A percentile compares a stretch with the other conserved stretches of the same genome.
Conservation (phyloP, 106 monocot genomes). For the Dendrobium chrysotoxum region DNA sequence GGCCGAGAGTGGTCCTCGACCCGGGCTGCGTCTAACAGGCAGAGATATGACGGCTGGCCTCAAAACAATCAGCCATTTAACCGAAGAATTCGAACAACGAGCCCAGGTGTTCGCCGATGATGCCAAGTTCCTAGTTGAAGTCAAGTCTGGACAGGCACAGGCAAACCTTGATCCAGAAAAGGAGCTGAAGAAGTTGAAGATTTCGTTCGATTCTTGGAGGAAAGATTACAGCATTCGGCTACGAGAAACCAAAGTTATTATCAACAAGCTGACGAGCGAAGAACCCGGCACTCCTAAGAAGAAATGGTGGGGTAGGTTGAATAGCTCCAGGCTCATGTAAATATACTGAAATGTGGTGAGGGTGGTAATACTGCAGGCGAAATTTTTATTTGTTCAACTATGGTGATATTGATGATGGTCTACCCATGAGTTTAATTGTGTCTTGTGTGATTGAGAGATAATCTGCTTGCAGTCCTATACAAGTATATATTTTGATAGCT, state of each 20-base stretch:
- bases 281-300: constrained; percentile 26
- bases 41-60: constrained; percentile 41
- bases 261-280: constrained; percentile 33
- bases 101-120: constrained; percentile 68
- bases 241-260: constrained; percentile 50
- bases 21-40: constrained; percentile 6
- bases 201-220: constrained; percentile 76
- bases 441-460: too few relatives aligned
- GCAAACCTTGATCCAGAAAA: constrained; percentile 70
- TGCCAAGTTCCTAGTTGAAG: constrained; percentile 76
- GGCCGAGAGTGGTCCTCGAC: constrained; percentile 4
- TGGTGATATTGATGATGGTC: too few relatives aligned
- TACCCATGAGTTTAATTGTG: too few relatives aligned
- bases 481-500: too few relatives aligned
- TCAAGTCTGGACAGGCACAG: constrained; percentile 80
- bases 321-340: constrained; percentile 35
- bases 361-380: too few relatives aligned
- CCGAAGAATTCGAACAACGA: constrained; percentile 77
- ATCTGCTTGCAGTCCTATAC: too few relatives aligned
- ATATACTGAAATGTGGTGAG: background rate
- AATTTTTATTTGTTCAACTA: too few relatives aligned
- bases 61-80: constrained; percentile 43
- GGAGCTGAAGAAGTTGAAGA: constrained; percentile 69
- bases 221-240: constrained; percentile 63
- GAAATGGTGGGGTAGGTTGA: constrained; percentile 76